These are phyloP conservation scores for Nitzschia sp. DNA, from an alignment of 108 stramenopile genomes.

Conservation along the genomic window DNA sequence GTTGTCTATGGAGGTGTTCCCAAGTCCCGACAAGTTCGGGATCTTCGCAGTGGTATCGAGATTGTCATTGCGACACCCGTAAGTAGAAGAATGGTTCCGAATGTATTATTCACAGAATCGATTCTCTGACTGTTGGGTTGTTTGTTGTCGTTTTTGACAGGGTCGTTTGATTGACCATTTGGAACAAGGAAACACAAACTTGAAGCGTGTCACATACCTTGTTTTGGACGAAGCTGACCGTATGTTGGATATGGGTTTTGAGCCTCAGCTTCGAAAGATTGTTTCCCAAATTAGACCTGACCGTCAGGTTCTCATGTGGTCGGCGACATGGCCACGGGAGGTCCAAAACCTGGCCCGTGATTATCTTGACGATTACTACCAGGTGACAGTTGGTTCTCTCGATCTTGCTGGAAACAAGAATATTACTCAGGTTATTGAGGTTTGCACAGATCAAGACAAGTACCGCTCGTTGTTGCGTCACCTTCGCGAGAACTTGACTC, in stretches of 20 bases:
- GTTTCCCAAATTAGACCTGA: constrained; percentile 94
- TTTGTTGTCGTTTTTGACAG: constrained; percentile 8
- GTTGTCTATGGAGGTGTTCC: constrained; percentile 99
- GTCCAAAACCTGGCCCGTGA: constrained; percentile 93
- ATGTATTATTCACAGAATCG: background rate
- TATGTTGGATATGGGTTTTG: constrained; percentile 93
- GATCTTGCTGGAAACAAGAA: constrained; percentile 97
- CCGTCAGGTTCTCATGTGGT: constrained; percentile 99
- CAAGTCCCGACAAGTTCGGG: constrained; percentile 76
- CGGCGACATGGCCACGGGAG: constrained; percentile 98
- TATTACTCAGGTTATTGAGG: constrained; percentile 94
- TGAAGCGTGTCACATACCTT: constrained; percentile 95
- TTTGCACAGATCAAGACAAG: constrained; percentile 90
- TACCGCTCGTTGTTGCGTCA: constrained; percentile 78
- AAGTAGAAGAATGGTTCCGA: background rate
- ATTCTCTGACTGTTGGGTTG: background rate
- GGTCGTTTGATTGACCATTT: constrained; percentile 98
- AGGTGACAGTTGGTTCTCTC: constrained; percentile 97
- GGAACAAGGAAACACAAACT: constrained; percentile 92
- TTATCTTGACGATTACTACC: constrained; percentile 88
- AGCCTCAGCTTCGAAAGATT: constrained; percentile 98
- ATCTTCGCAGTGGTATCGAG: constrained; percentile 86
- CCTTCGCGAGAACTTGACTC: constrained; percentile 74
- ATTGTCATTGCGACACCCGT: constrained; percentile 97
- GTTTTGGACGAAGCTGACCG: constrained; percentile 94